Evolutionary conservation across 148 eudicot species (phyloP), one percentile per base, ranked within the genome.

Genomic region (Chenopodium berlandieri): DNA sequence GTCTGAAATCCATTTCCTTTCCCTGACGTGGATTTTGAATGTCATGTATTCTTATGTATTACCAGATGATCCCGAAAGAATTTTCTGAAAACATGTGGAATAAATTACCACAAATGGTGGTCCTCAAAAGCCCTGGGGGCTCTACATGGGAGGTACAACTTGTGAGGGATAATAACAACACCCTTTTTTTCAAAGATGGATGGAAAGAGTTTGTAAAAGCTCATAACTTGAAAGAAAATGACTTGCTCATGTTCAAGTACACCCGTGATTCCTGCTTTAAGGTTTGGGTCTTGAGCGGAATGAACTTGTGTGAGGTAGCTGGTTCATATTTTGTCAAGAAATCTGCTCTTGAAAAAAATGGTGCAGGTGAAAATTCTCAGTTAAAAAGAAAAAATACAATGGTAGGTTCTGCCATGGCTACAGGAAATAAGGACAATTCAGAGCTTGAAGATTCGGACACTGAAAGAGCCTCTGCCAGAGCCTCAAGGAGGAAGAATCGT

Each of bases 191-290:
- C 68, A 66, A 50, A 80, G 78, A 76, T 25, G 86, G 86, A 46
- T 84, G 83, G 86, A 73, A 71, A 64, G 86, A 76, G 40, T 84
- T 80, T 77, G 80, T 74, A 25, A 80, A 71, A 56, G 83, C 83
- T 13, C 79, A 84, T 71, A 68, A 32, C 7, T 66, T 84, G 2
- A 77, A 80, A 66, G 86, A 84, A 40, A 84, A 84, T 10, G 86
- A 80, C 68, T 46, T 80, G 19, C 83, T 84, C 13, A 19, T 84
- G 65, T 84, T 84, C 77, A 80, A 80, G 81, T 84, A 84, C 82
- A 52, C 47, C 13, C 83, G 83, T 19, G 71, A 63, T n/a, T 84
- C 80, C 12, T 76, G 72, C 73, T 84, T 84, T 20, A 76, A 80
- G 48, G 78, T 84, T 46, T 47, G 79, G 86, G 70, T 80, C 20